Evolutionary conservation across 148 eudicot species (phyloP), one percentile per base, ranked within the genome.

Genomic region (Camellia lanceoleosa): DNA sequence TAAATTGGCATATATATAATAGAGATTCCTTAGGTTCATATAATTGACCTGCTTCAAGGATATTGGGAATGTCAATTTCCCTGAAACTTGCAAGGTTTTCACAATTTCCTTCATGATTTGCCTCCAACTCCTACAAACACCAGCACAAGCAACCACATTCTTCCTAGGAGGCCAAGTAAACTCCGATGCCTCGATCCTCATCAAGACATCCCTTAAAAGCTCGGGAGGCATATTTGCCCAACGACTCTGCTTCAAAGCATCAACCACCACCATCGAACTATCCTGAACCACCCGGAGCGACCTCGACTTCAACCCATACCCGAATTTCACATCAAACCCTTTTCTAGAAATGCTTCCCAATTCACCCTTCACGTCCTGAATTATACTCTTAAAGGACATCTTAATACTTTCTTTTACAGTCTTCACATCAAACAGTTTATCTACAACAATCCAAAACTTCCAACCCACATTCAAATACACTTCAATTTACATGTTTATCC

Each of bases 161-260:
- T 79, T 85, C 80, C 97, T 80, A 3, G 73, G 85, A 15, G 96
- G 98, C 98, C 98, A 95, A 5, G 55, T 71, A 73, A 74, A 59
- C 85, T 95, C 97, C 1, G 98, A 90, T 2, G 80, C 87, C 90
- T 93, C 98, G 11, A 95, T 92, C 78, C 97, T 87, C 89, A 89
- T 85, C 51, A 95, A 84, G 58, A 95, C 97, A 77, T 95, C 98
- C 76, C 94, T 88, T 84, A 93, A 86, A 12, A 95, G 92, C 90
- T 95, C 98, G 0, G 91, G 91, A 2, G 97, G 97, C 93, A 95
- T 86, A 85, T 89, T 92, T 55, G 97, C 98, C 98, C 98, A 95
- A 65, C 96, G 87, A 79, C 97, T 93, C 81, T 89, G 97, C 90
- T 80, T 87, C 81, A 93, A 82, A 80, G 87, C 93, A 89, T 93